Conservation (phyloP, 2,329 filamentous ascomycete species). For the Coleophoma cylindrospora region DNA sequence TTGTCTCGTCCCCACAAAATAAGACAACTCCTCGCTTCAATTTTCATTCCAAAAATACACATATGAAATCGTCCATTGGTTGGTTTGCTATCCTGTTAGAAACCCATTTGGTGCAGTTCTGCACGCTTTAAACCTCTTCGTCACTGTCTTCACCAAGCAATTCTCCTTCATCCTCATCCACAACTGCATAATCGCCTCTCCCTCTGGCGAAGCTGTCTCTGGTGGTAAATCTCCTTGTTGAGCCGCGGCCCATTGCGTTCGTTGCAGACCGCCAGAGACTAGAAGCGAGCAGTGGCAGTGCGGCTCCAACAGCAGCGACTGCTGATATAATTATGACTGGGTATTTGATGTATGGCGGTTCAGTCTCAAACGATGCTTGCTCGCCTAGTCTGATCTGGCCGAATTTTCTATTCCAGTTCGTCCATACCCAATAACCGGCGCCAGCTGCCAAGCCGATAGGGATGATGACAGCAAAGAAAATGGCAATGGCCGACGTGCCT, state of each 20-base stretch:
- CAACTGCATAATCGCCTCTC: slow-evolving; percentile 79
- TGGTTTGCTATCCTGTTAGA: too few species aligned
- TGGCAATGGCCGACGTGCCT: slow-evolving; percentile 62
- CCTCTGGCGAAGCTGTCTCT: slow-evolving; percentile 84
- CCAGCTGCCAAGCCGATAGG: slow-evolving; percentile 67
- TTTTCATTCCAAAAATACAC: too few species aligned
- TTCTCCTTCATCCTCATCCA: slow-evolving; percentile 93
- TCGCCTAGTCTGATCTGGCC: slow-evolving; percentile 90
- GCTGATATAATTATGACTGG: slow-evolving; percentile 72
- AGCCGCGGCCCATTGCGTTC: slow-evolving; percentile 44
- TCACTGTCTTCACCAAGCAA: slow-evolving; percentile 90
- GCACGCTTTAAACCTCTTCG: slow-evolving; percentile 60
- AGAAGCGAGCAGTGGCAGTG: slow-evolving; percentile 65
- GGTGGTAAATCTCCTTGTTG: slow-evolving; percentile 66
- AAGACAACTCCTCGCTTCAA: too few species aligned
- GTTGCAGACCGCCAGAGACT: slow-evolving; percentile 66
- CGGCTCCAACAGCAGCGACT: slow-evolving; percentile 50
- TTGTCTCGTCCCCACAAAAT: too few species aligned
- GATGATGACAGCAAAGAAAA: slow-evolving; percentile 82
- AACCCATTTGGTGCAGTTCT: too few species aligned
- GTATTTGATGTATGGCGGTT: slow-evolving; percentile 74
- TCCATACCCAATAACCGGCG: slow-evolving; percentile 80
- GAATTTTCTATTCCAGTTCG: slow-evolving; percentile 83
- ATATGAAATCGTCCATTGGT: too few species aligned
- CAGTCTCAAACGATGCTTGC: slow-evolving; percentile 54